Evolutionary conservation across 129 eudicot species (phyloP), one percentile per base, ranked within the genome.

Genomic region (Arctium minus): DNA sequence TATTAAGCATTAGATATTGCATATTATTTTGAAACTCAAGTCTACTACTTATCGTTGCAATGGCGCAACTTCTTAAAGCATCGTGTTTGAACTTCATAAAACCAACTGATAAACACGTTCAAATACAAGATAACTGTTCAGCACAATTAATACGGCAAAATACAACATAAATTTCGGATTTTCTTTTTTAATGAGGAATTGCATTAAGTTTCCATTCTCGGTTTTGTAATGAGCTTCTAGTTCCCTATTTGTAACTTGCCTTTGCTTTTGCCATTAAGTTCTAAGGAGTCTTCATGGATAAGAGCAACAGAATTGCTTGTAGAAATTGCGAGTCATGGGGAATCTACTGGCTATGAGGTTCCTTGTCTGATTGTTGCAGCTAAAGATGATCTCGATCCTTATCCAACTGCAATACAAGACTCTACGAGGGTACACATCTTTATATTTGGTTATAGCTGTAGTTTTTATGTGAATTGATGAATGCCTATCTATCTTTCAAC

Each of bases 331-430:
- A 88, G 90, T 67, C 91, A 85, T 32, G 97, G 97, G 35, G 97
- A 92, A 89, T 73, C 91, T 18, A 87, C 91, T 81, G 94, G 94
- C 56, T 88, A 83, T 82, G 94, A 92, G 91, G 90, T 87, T 44
- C 94, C 97, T 36, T 92, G 91, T 72, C 94, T 92, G 72, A 92
- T 92, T 39, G 88, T 88, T 86, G 91, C 97, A 37, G 92, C 92
- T 36, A 92, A 92, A 84, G 92, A 92, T 60, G 94, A 90, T 86
- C 88, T 90, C 22, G 94, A 88, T 73, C 89, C 94, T 30, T 88
- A 86, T 79, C 72, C 81, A 50, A 87, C 85, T 22, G 94, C 86
- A 73, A 90, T 92, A 72, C 94, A 90, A 75, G 94, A 92, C 84
- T 88, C 97, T 35, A 92, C 97, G 3, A 77, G 97, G 94, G 97